These are phyloP conservation scores for Capillidium heterosporum DNA, from an alignment of 371 early-diverging fungal species.

Conservation along the genomic window DNA sequence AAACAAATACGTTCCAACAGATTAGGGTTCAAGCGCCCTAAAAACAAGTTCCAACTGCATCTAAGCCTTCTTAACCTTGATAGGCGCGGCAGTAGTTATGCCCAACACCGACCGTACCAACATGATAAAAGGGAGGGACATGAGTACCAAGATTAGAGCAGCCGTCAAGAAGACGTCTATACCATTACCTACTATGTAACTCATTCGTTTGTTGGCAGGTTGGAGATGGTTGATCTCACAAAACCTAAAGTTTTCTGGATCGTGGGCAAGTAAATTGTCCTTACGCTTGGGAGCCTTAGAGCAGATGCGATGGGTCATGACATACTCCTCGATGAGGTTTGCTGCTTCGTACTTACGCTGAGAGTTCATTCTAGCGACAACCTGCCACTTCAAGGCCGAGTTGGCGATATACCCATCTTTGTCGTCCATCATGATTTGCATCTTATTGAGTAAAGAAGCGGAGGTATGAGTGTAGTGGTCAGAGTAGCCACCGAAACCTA, in stretches of 20 bases:
- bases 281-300: neutral
- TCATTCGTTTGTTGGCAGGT: neutral
- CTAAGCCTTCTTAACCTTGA: no score
- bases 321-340: neutral
- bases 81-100: no score
- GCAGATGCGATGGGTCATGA: neutral
- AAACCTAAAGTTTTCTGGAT: no score
- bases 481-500: neutral
- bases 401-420: neutral
- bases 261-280: no score
- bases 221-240: neutral
- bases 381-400: neutral
- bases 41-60: no score
- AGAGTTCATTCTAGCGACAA: neutral
- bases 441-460: neutral
- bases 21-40: no score
- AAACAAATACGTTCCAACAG: no score
- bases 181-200: neutral
- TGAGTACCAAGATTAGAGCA: no score
- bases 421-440: neutral
- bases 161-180: neutral
- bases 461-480: neutral
- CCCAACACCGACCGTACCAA: no score
- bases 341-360: neutral
- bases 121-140: no score